These are phyloP conservation scores for Penicillium corylophilum DNA, from an alignment of 2,329 filamentous ascomycete genomes.

Conservation along the genomic window DNA sequence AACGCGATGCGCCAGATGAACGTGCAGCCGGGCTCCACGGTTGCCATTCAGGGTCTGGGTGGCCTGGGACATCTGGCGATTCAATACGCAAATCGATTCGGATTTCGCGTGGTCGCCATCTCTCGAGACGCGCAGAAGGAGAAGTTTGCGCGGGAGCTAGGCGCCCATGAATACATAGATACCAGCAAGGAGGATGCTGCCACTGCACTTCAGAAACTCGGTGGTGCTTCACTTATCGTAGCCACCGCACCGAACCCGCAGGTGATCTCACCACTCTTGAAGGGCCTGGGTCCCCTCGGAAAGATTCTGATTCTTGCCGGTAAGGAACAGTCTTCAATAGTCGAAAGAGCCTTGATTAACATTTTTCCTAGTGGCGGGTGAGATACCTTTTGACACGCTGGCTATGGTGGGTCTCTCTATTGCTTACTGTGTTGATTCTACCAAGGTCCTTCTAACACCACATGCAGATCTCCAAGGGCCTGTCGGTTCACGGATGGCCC, in stretches of 20 bases:
- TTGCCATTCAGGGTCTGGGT: conserved; percentile 55
- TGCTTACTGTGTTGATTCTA: neutral
- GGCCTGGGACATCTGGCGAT: conserved; percentile 55
- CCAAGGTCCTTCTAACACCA: conserved; percentile 7
- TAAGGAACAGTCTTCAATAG: conserved; percentile 5
- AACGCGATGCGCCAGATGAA: conserved; percentile 49
- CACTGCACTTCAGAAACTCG: conserved; percentile 36
- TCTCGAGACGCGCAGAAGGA: conserved; percentile 53
- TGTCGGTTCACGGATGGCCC: conserved; percentile 54
- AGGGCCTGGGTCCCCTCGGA: conserved; percentile 35
- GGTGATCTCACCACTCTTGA: conserved; percentile 35
- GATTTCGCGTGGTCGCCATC: conserved; percentile 53
- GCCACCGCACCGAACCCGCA: conserved; percentile 39
- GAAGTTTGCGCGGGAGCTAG: conserved; percentile 54
- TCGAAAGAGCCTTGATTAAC: neutral
- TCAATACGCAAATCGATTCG: conserved; percentile 54
- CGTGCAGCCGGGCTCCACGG: conserved; percentile 45
- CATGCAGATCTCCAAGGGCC: conserved; percentile 46
- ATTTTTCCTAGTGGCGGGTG: conserved; percentile 10
- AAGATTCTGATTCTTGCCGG: conserved; percentile 39
- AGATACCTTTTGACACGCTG: conserved; percentile 11
- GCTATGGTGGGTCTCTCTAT: conserved; percentile 15
- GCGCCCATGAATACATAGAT: conserved; percentile 56
- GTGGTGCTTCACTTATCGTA: conserved; percentile 38
- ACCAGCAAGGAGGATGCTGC: conserved; percentile 34